Conservation (phyloP, 2,329 filamentous ascomycete genomes). For the Pseudogymnoascus sp. region DNA sequence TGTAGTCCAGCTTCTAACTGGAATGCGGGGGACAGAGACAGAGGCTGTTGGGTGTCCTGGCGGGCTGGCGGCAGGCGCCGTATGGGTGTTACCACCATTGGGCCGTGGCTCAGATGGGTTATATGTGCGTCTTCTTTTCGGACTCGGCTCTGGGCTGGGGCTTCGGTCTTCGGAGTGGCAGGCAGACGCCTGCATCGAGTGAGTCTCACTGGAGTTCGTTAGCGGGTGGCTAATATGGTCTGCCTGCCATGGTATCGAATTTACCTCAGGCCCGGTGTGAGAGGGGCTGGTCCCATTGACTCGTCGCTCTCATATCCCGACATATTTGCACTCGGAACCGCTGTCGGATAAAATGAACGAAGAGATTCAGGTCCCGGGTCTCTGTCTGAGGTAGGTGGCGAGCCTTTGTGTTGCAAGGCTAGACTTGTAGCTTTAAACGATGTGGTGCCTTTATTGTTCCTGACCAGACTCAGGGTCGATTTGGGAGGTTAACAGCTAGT, state of each 20-base stretch:
- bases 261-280: not conserved
- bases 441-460: not conserved
- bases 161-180: not conserved
- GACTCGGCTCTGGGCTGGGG: not conserved
- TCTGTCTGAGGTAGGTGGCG: not conserved
- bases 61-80: not conserved
- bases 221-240: not conserved
- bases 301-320: not conserved
- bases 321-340: not conserved
- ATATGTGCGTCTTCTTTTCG: not conserved
- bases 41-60: not conserved
- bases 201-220: not conserved
- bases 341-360: not conserved
- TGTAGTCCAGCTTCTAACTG: not conserved
- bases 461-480: not conserved
- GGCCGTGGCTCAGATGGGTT: not conserved
- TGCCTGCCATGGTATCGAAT: not conserved
- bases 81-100: not conserved
- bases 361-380: not conserved
- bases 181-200: not conserved
- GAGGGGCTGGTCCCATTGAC: not conserved
- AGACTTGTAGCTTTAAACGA: slow-evolving; percentile 1
- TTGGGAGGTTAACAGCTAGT: not conserved
- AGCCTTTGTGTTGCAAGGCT: not conserved
- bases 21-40: not conserved